A percentile compares a stretch with the other conserved stretches of the same genome.
Evolutionary conservation across 345 rosid species (phyloP).

Genomic region (Aegle marmelos): DNA sequence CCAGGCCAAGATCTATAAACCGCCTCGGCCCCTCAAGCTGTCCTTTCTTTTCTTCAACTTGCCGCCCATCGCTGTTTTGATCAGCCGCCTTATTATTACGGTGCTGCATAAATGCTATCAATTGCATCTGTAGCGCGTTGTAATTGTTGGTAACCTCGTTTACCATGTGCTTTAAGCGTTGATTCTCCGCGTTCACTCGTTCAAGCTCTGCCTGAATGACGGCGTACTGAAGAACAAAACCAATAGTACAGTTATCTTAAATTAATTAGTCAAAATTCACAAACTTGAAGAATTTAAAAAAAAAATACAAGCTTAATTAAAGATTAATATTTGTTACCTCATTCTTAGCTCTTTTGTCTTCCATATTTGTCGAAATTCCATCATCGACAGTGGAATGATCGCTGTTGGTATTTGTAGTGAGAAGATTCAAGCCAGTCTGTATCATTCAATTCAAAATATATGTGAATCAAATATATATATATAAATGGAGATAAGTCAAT

Average conservation of each 20-base stretch:
- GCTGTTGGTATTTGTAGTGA: slow-evolving; percentile 52
- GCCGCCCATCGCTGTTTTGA: slow-evolving; percentile 10
- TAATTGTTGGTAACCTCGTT: slow-evolving; percentile 45
- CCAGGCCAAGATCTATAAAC: slow-evolving; percentile 55
- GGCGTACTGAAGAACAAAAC: slow-evolving; percentile 31
- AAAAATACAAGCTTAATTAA: background rate
- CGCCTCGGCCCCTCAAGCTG: slow-evolving; percentile 32
- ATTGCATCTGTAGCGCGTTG: slow-evolving; percentile 43
- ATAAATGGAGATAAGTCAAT: background rate
- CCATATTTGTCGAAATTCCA: slow-evolving; percentile 48
- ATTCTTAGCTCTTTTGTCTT: slow-evolving; percentile 41
- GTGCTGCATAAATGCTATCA: slow-evolving; percentile 31
- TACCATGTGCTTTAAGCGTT: slow-evolving; percentile 36
- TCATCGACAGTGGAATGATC: slow-evolving; percentile 67
- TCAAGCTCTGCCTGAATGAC: slow-evolving; percentile 49
- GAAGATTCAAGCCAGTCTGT: slow-evolving; percentile 67
- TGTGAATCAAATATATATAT: background rate
- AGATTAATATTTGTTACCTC: slow-evolving; percentile 33
- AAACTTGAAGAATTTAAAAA: background rate
- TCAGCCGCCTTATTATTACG: slow-evolving; percentile 13
- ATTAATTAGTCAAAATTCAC: background rate
- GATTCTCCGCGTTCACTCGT: slow-evolving; percentile 48
- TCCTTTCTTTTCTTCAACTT: slow-evolving; percentile 22
- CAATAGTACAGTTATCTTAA: background rate
- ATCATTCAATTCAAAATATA: background rate